A percentile compares a stretch with the other conserved stretches of the same genome.
Conservation (phyloP, 192 early-diverging fungal species). For the Rhizophlyctis rosea region DNA sequence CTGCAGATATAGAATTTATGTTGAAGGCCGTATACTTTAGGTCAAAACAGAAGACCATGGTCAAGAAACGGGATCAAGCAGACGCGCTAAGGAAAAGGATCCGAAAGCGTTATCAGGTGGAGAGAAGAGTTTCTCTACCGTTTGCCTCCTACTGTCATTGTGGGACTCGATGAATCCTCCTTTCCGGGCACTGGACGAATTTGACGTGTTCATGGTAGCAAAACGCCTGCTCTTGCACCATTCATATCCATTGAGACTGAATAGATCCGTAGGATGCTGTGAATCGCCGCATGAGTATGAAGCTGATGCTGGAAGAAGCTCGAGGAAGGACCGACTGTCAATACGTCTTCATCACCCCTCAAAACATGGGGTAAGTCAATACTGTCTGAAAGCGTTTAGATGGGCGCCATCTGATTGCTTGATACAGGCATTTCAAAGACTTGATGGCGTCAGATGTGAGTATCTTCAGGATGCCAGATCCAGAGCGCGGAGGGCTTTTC, state of each 20-base stretch:
- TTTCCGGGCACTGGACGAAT: slow-evolving; percentile 95
- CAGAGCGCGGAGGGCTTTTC: slow-evolving; percentile 45
- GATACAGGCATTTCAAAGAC: background rate
- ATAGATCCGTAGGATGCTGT: slow-evolving; percentile 93
- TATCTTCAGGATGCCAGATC: slow-evolving; percentile 53
- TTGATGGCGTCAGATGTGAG: slow-evolving; percentile 31
- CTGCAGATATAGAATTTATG: background rate
- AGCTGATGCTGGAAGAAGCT: slow-evolving; percentile 84
- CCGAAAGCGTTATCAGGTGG: slow-evolving; percentile 92
- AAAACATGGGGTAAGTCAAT: slow-evolving; percentile 63
- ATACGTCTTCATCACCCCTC: slow-evolving; percentile 96
- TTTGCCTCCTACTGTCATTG: slow-evolving; percentile 87
- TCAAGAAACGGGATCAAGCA: slow-evolving; percentile 1
- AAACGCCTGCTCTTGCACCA: background rate
- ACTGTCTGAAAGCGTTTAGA: background rate
- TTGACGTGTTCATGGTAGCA: slow-evolving; percentile 92
- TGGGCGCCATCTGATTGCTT: background rate
- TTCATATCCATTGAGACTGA: slow-evolving; percentile 4
- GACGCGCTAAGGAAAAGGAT: slow-evolving; percentile 66
- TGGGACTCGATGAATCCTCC: slow-evolving; percentile 92
- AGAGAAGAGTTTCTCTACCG: slow-evolving; percentile 94
- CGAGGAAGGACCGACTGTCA: slow-evolving; percentile 63
- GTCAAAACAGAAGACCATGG: slow-evolving; percentile 20
- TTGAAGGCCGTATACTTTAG: slow-evolving; percentile 5
- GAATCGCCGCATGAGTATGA: slow-evolving; percentile 85